Evolutionary conservation across 148 eudicot genomes (phyloP), one percentile per base, ranked within the genome.

Genomic region (Salicornia ramosissima): DNA sequence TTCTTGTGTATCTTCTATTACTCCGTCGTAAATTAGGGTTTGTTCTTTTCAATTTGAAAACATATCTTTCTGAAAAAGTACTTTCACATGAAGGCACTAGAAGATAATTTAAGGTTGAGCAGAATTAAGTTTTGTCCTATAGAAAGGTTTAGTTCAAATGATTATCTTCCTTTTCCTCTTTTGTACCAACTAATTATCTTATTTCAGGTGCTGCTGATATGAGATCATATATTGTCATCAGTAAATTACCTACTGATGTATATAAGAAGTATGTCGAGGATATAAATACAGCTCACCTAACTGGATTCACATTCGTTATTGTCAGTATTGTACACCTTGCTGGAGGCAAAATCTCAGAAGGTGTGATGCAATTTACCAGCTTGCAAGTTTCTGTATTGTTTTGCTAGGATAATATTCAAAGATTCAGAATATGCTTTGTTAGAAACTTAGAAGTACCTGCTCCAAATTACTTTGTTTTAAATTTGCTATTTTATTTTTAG

Each of bases 261-360:
- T 91, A 90, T 74, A 77, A 77, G 75, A 87, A 88, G 75, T 80
- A 62, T 86, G 90, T 94, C 39, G 97, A 90, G 76, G 86, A 90
- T 77, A 82, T 51, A 42, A 81, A 64, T 69, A 79, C 79, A 24
- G 80, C 90, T n/a, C 89, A 83, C 69, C 59, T 87, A 61, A 85
- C 87, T 25, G 98, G 92, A 22, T 87, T 94, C 43, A 79, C 92
- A 24, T 94, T 89, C 55, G 88, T 86, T 34, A 75, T 94, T 28
- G 65, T 87, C 60, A 70, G 97, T 76, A 80, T 94, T 70, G 83
- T 88, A 59, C 83, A 86, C 71, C 91, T 94, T 76, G 87, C 89
- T 58, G 92, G 97, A 55, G 96, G 92, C 65, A 94, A 86, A 85
- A 80, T 90, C 40, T 67, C 84, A 13, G 95, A 93, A 87, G 98